phyloP scores from a whole-genome alignment of 805 yeast genomes.

The Candida suzukii region DNA sequence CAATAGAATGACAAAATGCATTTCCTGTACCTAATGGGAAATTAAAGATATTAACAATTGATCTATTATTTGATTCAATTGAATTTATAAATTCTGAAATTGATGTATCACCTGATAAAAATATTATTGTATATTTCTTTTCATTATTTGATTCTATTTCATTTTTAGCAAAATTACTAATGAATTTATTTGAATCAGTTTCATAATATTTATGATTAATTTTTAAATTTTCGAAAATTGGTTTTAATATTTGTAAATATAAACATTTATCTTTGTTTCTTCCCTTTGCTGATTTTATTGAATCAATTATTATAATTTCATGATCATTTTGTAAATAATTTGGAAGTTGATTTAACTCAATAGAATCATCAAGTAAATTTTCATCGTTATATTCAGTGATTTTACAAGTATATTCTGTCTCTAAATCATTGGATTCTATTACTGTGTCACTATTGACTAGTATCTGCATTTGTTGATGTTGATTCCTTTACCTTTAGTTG shows the following conservation, averaged over 20 bases:
- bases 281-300: constrained; percentile 42
- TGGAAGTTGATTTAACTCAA: not conserved
- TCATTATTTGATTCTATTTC: constrained; percentile 18
- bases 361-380: too few relatives aligned
- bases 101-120: constrained; percentile 85
- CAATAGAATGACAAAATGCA: constrained; percentile 62
- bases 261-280: constrained; percentile 26
- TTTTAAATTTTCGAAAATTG: constrained; percentile 34
- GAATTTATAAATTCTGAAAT: constrained; percentile 67
- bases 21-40: constrained; percentile 87
- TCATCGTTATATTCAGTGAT: too few relatives aligned
- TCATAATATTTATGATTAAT: constrained; percentile 33
- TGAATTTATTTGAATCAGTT: constrained; percentile 34
- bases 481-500: too few relatives aligned
- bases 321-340: not conserved
- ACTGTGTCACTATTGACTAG: too few relatives aligned
- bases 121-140: constrained; percentile 38
- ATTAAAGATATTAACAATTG: constrained; percentile 20
- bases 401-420: too few relatives aligned
- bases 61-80: constrained; percentile 8
- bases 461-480: too few relatives aligned
- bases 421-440: too few relatives aligned
- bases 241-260: constrained; percentile 35
- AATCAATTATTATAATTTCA: constrained; percentile 32
- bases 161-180: constrained; percentile 30